A percentile compares a stretch with the other conserved stretches of the same genome.
Evolutionary conservation across 805 yeast genomes (phyloP).

Genomic region (Teunomyces gatunensis): DNA sequence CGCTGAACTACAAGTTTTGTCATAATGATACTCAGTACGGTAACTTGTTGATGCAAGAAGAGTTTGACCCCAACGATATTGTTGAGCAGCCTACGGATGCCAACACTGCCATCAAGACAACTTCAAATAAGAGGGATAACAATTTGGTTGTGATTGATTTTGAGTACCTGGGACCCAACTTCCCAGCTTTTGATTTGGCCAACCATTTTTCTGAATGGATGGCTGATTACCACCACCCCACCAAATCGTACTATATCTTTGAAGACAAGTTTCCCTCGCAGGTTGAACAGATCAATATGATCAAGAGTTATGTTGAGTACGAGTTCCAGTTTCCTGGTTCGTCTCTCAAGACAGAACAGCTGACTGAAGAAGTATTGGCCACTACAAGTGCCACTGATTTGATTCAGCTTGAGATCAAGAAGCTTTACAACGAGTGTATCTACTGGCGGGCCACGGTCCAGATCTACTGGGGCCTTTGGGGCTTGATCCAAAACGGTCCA

Average conservation of each 20-base stretch:
- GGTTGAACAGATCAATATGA: slow-evolving; percentile 65
- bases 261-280: slow-evolving; percentile 60
- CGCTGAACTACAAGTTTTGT: slow-evolving; percentile 67
- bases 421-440: slow-evolving; percentile 60
- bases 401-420: slow-evolving; percentile 42
- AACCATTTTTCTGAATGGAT: slow-evolving; percentile 98
- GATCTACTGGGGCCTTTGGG: slow-evolving; percentile 89
- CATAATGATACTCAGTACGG: slow-evolving; percentile 98
- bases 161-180: slow-evolving; percentile 90
- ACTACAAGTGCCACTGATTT: slow-evolving; percentile 21
- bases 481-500: slow-evolving; percentile 73
- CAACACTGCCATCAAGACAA: slow-evolving; percentile 17
- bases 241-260: slow-evolving; percentile 50
- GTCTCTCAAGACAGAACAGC: slow-evolving; percentile 18
- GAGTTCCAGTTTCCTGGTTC: slow-evolving; percentile 39
- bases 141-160: slow-evolving; percentile 92
- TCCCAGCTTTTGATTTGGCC: slow-evolving; percentile 85
- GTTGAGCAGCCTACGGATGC: slow-evolving; percentile 9
- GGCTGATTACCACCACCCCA: slow-evolving; percentile 79
- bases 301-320: slow-evolving; percentile 76
- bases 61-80: slow-evolving; percentile 51
- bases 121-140: slow-evolving; percentile 32
- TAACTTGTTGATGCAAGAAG: slow-evolving; percentile 64
- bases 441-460: slow-evolving; percentile 82
- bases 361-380: slow-evolving; percentile 5